Conservation (phyloP, 257 asterid species). For the Gentiana macrophylla region DNA sequence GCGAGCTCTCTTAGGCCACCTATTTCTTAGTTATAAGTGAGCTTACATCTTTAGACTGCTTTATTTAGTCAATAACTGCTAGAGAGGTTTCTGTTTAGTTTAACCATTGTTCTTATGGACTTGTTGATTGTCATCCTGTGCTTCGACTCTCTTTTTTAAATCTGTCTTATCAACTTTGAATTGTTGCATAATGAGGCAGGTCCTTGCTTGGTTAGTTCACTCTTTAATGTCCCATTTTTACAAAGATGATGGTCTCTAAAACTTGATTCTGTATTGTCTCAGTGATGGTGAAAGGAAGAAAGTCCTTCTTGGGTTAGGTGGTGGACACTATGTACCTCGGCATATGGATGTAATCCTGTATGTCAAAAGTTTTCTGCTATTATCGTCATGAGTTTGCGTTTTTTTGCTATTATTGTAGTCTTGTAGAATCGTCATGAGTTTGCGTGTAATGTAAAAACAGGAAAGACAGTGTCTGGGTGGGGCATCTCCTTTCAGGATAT, state of each 20-base stretch:
- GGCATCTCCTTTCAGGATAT: constrained; percentile 92
- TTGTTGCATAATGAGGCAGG: background rate
- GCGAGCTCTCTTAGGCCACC: too few relatives aligned
- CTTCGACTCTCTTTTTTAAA: background rate
- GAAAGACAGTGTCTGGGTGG: constrained; percentile 71
- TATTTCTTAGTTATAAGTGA: background rate
- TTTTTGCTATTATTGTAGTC: background rate
- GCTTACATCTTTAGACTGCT: background rate
- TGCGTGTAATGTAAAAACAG: constrained; percentile 25
- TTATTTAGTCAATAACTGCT: background rate
- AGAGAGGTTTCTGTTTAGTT: too few relatives aligned
- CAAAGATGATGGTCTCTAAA: too few relatives aligned
- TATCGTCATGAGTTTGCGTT: background rate
- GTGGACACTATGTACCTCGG: constrained; percentile 96
- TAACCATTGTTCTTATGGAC: too few relatives aligned
- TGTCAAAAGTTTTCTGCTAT: constrained; percentile 17
- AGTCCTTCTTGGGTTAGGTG: constrained; percentile 90
- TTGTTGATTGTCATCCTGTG: background rate
- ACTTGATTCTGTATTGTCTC: constrained; percentile 6
- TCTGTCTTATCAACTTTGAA: background rate
- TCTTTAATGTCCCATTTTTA: background rate
- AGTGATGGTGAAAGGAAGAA: constrained; percentile 44
- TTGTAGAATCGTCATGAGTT: background rate
- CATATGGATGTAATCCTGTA: constrained; percentile 82
- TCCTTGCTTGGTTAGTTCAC: background rate